Conservation (phyloP, 2,329 filamentous ascomycete species). For the Hirsutella minnesotensis region DNA sequence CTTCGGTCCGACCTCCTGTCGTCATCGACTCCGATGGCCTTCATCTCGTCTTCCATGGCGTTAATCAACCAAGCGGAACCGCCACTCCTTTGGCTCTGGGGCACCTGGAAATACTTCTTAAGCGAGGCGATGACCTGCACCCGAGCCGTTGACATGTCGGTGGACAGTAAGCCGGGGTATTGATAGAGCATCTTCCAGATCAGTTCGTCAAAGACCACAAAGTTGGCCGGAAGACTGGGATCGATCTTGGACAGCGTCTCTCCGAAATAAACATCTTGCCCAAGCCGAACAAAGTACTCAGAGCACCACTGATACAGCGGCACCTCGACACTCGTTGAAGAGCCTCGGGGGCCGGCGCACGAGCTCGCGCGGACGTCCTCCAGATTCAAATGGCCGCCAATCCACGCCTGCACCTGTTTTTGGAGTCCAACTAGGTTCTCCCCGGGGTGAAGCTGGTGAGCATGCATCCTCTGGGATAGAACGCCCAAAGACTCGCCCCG, state of each 20-base stretch:
- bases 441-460: conserved; percentile 12
- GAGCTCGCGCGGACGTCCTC: too few species aligned
- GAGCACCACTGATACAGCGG: conserved; percentile 14
- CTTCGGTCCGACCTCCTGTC: too few species aligned
- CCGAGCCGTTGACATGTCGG: conserved; percentile 8
- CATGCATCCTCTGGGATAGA: conserved; percentile 10
- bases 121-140: not conserved
- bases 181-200: conserved; percentile 16
- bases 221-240: conserved; percentile 5
- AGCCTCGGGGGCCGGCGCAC: too few species aligned
- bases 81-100: not conserved
- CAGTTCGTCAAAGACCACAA: conserved; percentile 13
- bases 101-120: not conserved
- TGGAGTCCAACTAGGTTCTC: conserved; percentile 9
- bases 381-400: conserved; percentile 7
- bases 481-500: conserved; percentile 8
- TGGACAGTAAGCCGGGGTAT: conserved; percentile 10
- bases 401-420: conserved; percentile 7
- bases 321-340: too few species aligned
- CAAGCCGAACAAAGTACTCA: conserved; percentile 9
- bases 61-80: not conserved
- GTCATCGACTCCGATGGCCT: not conserved
- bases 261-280: conserved; percentile 13
- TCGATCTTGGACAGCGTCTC: conserved; percentile 8
- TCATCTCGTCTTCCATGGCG: not conserved